These are phyloP conservation scores for Apiospora pterosperma DNA, from an alignment of 2,329 filamentous ascomycete genomes.

Conservation along the genomic window DNA sequence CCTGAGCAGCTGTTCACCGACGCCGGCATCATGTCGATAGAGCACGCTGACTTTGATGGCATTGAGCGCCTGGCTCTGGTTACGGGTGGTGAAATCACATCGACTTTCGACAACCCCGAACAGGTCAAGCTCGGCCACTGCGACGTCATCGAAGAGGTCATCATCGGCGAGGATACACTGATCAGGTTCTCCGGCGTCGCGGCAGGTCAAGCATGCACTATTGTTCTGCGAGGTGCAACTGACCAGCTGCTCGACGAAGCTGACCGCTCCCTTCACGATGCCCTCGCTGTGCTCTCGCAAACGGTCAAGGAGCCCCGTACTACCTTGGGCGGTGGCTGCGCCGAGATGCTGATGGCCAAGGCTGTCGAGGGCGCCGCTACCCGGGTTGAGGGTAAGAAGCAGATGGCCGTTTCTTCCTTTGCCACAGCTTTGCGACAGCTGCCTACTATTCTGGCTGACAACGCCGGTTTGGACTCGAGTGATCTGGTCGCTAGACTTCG, in stretches of 20 bases:
- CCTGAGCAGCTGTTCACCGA: conserved; percentile 98
- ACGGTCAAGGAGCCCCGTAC: conserved; percentile 93
- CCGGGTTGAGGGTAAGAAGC: conserved; percentile 94
- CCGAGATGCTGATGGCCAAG: conserved; percentile 99
- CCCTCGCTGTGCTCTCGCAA: conserved; percentile 91
- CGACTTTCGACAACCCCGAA: conserved; percentile 96
- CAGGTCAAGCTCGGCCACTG: conserved; percentile 95
- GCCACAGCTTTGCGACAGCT: conserved; percentile 86
- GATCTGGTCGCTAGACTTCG: conserved; percentile 89
- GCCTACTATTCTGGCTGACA: conserved; percentile 95
- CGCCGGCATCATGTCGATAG: conserved; percentile 95
- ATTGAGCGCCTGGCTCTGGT: conserved; percentile 93
- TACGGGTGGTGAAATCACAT: conserved; percentile 94
- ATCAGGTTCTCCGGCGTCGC: conserved; percentile 98
- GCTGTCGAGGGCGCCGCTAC: conserved; percentile 91
- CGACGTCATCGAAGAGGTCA: conserved; percentile 94
- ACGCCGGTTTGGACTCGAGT: conserved; percentile 92
- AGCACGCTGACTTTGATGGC: conserved; percentile 98
- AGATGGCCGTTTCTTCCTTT: conserved; percentile 88
- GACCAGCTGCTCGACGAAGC: conserved; percentile 97
- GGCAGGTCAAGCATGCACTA: conserved; percentile 90
- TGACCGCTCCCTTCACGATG: conserved; percentile 93
- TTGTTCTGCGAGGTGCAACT: conserved; percentile 92
- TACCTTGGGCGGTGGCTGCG: conserved; percentile 91
- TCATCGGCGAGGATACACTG: conserved; percentile 95